Conservation (phyloP, 2,329 filamentous ascomycete genomes). For the Trichoderma atroviride region DNA sequence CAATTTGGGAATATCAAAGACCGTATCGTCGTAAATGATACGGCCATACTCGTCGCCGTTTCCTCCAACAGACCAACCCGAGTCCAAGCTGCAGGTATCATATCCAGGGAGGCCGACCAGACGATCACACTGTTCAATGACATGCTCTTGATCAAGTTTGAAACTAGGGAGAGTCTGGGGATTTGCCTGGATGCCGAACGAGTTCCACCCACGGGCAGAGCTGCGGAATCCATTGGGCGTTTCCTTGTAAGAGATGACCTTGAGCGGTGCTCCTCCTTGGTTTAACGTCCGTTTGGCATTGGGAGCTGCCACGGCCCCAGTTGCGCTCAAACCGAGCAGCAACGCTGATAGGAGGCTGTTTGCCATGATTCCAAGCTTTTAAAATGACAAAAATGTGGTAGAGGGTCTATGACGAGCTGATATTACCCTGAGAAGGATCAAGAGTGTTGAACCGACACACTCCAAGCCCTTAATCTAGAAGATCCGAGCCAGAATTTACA, state of each 20-base stretch:
- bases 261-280: constrained; percentile 12
- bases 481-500: neutral
- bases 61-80: constrained; percentile 31
- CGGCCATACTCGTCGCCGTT: constrained; percentile 31
- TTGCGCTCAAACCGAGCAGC: constrained; percentile 20
- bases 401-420: neutral
- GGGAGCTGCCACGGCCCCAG: constrained; percentile 16
- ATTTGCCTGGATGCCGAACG: constrained; percentile 30
- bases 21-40: constrained; percentile 29
- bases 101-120: constrained; percentile 27
- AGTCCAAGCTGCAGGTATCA: constrained; percentile 31
- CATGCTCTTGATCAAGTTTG: constrained; percentile 29
- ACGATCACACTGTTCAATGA: constrained; percentile 29
- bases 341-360: constrained; percentile 18
- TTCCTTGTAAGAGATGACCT: constrained; percentile 28
- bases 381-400: neutral
- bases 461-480: neutral
- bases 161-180: constrained; percentile 22
- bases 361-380: neutral
- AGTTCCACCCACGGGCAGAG: constrained; percentile 31
- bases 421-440: neutral
- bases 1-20: constrained; percentile 29
- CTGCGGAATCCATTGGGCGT: constrained; percentile 28
- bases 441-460: neutral
- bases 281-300: neutral